Base-by-base conservation (phyloP, 1,284 basidiomycete genomes). In the Tetrapyrgos nigripes region DNA sequence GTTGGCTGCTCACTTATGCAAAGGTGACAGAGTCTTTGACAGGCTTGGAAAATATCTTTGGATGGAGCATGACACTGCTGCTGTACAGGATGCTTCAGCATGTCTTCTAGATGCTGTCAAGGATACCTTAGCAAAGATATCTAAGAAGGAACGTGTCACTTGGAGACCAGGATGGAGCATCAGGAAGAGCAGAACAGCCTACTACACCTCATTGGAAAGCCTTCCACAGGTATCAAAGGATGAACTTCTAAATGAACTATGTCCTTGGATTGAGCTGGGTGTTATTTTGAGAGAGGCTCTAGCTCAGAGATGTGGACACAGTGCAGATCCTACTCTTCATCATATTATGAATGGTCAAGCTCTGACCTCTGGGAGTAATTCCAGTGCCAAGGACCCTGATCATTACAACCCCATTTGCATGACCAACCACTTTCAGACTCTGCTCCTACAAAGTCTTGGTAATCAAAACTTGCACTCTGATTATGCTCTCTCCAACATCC, bases 401-500 rank as follows among this genome's bases (percentile, higher is more conserved):
- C 51, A 53, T 27, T 53, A 43, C n/a, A 24, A 53, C 11, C 33
- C 51, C 8, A 13, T 53, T 26, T 37, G 51, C 19, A 23, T 37
- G 4, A 24, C 24, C 35, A 53, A 53, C 17, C 24, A 24, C 23
- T 53, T 53, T 23, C 51, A 53, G 17, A n/a, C 8, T 2, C 28
- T 51, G 3, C 13, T 51, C 3, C 3, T 19, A 37, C 3, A 9
- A n/a, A 37, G n/a, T 5, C 35, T 53, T 27, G 33, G 33, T 2
- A 10, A 26, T 19, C 14, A 52, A 17, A 21, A 14, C 3, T 35
- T 60, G 2, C 45, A 47, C 4, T 26, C 27, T 17, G 31, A 29
- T 24, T 47, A 52, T 26, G 54, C 48, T 27, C 49, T 60, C 23
- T 55, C 54, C 23, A 56, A 55, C 23, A 17, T 60, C 19, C 48